Conservation (phyloP, 108 stramenopile species). For the Aurantiochytrium sp. region DNA sequence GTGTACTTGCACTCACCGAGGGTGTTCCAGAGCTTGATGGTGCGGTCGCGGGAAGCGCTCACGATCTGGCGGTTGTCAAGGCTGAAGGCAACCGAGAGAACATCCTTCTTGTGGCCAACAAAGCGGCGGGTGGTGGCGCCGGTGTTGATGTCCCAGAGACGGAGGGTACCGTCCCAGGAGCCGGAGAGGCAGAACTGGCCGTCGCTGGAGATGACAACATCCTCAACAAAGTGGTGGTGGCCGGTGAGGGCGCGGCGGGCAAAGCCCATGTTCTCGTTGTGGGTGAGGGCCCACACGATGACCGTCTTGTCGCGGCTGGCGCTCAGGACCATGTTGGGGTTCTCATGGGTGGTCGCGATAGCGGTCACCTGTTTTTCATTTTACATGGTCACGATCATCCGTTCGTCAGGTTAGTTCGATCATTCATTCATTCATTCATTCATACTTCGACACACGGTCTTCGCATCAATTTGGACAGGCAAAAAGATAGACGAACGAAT, state of each 20-base stretch:
- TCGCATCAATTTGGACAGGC: too few species aligned
- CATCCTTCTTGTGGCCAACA: conserved; percentile 98
- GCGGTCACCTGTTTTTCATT: conserved; percentile 68
- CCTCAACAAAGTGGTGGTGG: conserved; percentile 97
- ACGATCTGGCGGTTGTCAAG: conserved; percentile 99
- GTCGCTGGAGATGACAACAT: conserved; percentile 89
- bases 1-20: conserved; percentile 95
- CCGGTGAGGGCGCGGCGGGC: conserved; percentile 91
- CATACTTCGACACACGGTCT: too few species aligned
- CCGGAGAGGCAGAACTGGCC: conserved; percentile 94
- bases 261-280: conserved; percentile 75
- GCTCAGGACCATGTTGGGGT: conserved; percentile 91
- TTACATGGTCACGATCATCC: not conserved
- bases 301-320: conserved; percentile 95
- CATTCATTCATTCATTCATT: too few species aligned
- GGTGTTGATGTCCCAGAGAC: conserved; percentile 93
- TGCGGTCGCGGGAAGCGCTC: conserved; percentile 89
- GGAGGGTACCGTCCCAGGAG: conserved; percentile 94
- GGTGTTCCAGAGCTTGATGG: conserved; percentile 99
- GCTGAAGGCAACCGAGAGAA: conserved; percentile 92
- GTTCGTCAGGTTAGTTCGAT: too few species aligned
- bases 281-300: conserved; percentile 87
- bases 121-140: conserved; percentile 96
- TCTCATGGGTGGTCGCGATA: conserved; percentile 94
- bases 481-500: too few species aligned